Base-by-base conservation (phyloP, 805 yeast species). In the Yamadazyma phyllophila region DNA sequence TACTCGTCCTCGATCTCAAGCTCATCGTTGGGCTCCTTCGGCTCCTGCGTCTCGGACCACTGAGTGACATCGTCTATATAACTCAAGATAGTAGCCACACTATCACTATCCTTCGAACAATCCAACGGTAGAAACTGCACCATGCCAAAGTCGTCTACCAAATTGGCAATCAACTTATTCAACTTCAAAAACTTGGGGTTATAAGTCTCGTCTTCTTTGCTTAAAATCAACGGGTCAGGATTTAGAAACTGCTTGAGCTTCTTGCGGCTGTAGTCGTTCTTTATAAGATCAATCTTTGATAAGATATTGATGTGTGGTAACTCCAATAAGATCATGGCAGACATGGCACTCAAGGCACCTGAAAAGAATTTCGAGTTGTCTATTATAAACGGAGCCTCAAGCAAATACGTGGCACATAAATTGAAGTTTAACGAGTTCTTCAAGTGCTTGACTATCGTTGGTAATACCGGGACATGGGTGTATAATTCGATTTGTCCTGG, bases 81-180 rank as follows among this genome's bases (percentile, higher is more conserved):
- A 59, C 96, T 85, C 53, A 94, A 73, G 44, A 94, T 92, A 0
- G 90, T 83, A 10, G 84, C 80, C 16, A 94, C 84, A 39, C 89
- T 79, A 36, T 83, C 88, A 39, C 89, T 82, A 38, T 82, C 85
- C 56, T 74, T 73, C 26, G 73, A 63, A 53, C 83, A 78, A 59
- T 90, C 95, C 51, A 94, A 73, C 0, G 99, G 98, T 53, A 94
- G 69, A 60, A 90, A 94, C 62, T 94, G 97, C 2, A 94, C 97
- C 99, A 94, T 94, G 6, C 99, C 99, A 63, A 94, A 94, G 58
- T 94, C 99, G 60, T 94, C 98, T 30, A 91, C 95, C 54, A 94
- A 71, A 51, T 85, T 82, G 0, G 97, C 97, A 54, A 94, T 90
- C 12, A 91, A 78, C 54, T 78, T 78, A 62, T 89, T 92, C 48